These are phyloP conservation scores for Phytophthora ohioensis DNA, from an alignment of 352 stramenopile species.

Conservation along the genomic window DNA sequence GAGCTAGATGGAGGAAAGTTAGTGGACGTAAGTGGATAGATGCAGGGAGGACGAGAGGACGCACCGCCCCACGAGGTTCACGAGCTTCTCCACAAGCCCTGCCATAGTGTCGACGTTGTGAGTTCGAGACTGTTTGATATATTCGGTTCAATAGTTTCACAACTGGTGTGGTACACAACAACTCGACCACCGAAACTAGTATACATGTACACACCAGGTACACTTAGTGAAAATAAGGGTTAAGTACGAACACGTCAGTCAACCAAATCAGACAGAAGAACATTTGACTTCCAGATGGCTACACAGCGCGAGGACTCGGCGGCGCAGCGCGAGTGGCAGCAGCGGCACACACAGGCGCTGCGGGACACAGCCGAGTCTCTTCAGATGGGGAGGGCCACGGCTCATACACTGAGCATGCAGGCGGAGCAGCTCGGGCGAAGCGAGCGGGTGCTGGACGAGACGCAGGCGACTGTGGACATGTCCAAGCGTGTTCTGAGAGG, in stretches of 20 bases:
- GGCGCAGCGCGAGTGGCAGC: conserved; percentile 28
- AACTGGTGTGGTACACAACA: too few relatives aligned
- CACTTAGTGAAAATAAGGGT: too few relatives aligned
- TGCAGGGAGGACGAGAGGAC: conserved; percentile 11
- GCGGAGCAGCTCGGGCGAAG: conserved; percentile 69
- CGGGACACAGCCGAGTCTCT: conserved; percentile 62
- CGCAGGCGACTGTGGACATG: conserved; percentile 63
- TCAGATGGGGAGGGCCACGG: conserved; percentile 55
- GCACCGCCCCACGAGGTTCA: conserved; percentile 84
- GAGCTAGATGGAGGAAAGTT: conserved; percentile 45
- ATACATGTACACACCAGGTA: too few relatives aligned
- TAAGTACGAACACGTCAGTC: too few relatives aligned
- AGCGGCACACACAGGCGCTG: conserved; percentile 63
- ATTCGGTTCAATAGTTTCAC: too few relatives aligned
- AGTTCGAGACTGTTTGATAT: neutral
- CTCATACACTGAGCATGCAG: conserved; percentile 75
- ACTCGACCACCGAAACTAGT: too few relatives aligned
- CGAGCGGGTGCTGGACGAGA: conserved; percentile 64
- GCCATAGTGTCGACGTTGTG: conserved; percentile 52
- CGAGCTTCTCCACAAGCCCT: conserved; percentile 88
- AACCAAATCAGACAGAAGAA: too few relatives aligned
- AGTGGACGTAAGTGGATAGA: neutral
- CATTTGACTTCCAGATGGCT: neutral
- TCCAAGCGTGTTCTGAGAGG: conserved; percentile 68
- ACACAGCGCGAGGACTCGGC: neutral